Base-by-base conservation (phyloP, 2,329 filamentous ascomycete genomes). In the Aspergillus sergii region DNA sequence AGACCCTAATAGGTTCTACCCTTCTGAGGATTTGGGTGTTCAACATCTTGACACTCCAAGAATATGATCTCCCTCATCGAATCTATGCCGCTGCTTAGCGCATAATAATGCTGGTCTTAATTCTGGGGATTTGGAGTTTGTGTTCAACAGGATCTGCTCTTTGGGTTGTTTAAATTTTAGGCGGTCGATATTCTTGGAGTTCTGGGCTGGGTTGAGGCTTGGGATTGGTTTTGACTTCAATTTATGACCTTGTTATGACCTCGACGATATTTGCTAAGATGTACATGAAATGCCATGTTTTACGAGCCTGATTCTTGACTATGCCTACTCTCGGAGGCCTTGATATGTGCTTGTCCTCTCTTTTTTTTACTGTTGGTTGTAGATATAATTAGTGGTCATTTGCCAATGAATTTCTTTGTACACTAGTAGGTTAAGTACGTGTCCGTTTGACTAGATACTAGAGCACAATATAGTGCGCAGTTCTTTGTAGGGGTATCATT, bases 271-370 rank as follows among this genome's bases (percentile, higher is more conserved):
- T 64, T 73, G 71, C 66, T 71, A 76, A 72, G 74, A 78, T 76
- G 75, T 77, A 76, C 73, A 78, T 74, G 76, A 76, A 67, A 74
- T 73, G 71, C 69, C 62, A 75, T 72, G 72, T 69, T 70, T 74
- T 68, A 76, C 69, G 71, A 75, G 69, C 72, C 60, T 70, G 68
- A 60, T 64, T 66, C 60, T 67, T 61, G 64, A 69, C 64, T 57
- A 34, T 41, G 30, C 50, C 41, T 66, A 64, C 53, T 62, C 64
- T 68, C 66, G 57, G 7, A 48, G 21, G 21, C 12, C 64, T 62
- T 55, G 62, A 68, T 28, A 23, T 53, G 60, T 59, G 68, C 62
- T 68, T 60, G 69, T 67, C 69, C 12, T n/a, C 19, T 36, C 26
- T n/a, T 8, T 32, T 32, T 8, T 32, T 23, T 26, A 12, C 7